A percentile compares a stretch with the other conserved stretches of the same genome.
These are phyloP conservation scores for Zygoascus meyerae DNA, from an alignment of 1,139 yeast species.

Conservation along the genomic window DNA sequence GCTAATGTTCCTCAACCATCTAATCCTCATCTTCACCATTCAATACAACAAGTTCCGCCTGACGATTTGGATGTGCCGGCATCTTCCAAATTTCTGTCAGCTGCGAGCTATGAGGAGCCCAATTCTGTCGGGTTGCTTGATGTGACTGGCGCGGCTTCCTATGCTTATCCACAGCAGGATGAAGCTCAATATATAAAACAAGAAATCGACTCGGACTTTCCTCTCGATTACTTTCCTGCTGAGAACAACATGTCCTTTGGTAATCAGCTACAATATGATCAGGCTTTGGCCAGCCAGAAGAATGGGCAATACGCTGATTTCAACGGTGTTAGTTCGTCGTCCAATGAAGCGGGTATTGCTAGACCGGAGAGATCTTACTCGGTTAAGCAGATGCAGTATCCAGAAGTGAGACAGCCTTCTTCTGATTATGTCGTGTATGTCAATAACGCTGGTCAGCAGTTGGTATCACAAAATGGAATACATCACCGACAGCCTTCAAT, in stretches of 20 bases:
- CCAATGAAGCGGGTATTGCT: too few relatives aligned
- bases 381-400: not conserved
- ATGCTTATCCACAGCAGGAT: conserved; percentile 6
- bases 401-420: not conserved
- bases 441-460: not conserved
- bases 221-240: conserved; percentile 25
- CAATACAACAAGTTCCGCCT: too few relatives aligned
- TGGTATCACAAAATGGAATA: not conserved
- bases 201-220: conserved; percentile 27
- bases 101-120: conserved; percentile 3
- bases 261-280: conserved; percentile 2
- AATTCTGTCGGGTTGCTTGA: conserved; percentile 5
- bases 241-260: not conserved
- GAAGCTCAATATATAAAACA: conserved; percentile 15
- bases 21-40: not conserved
- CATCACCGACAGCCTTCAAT: not conserved
- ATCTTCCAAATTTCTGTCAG: conserved; percentile 2
- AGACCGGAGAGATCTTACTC: not conserved
- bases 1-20: conserved; percentile 1
- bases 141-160: conserved; percentile 1
- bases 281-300: not conserved
- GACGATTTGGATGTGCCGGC: not conserved
- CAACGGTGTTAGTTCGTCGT: too few relatives aligned
- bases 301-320: not conserved
- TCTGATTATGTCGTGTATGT: conserved; percentile 1